phyloP scores from a whole-genome alignment of 139 green algal species.

The Coelastrella sp. region DNA sequence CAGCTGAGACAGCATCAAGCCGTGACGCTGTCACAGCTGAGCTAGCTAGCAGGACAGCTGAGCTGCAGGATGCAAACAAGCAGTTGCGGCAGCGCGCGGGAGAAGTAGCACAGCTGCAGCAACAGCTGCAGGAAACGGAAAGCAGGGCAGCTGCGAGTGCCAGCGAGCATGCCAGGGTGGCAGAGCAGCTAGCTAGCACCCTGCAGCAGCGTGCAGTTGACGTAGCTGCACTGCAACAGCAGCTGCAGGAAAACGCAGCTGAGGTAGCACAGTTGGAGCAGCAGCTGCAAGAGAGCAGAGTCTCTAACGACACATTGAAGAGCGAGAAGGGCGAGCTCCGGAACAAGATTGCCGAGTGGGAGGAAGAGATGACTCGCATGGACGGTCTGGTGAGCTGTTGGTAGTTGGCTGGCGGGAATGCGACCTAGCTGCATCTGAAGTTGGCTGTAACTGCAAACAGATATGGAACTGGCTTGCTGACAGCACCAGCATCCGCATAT shows the following conservation, averaged over 20 bases:
- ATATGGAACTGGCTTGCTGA: too few species aligned
- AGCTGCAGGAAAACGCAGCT: background rate
- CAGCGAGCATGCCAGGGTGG: background rate
- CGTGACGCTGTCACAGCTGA: background rate
- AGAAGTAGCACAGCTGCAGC: slow-evolving; percentile 15
- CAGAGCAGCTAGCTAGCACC: background rate
- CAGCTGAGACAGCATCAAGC: background rate
- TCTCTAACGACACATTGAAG: background rate
- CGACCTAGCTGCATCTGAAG: too few species aligned
- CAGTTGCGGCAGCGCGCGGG: background rate
- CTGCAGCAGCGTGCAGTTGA: slow-evolving; percentile 2
- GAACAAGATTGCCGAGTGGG: background rate
- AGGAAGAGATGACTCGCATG: slow-evolving; percentile 10
- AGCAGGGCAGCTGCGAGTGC: background rate
- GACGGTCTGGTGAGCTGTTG: background rate
- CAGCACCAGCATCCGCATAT: too few species aligned
- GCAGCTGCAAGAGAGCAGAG: background rate
- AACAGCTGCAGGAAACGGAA: background rate
- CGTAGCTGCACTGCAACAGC: background rate
- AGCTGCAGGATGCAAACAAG: background rate
- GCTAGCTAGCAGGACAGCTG: background rate
- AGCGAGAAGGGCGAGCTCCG: slow-evolving; percentile 38
- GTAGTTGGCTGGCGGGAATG: too few species aligned
- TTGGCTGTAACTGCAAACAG: background rate
- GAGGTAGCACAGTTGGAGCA: background rate